Base-by-base conservation (phyloP, 352 stramenopile genomes). In the Phytophthora litchii region DNA sequence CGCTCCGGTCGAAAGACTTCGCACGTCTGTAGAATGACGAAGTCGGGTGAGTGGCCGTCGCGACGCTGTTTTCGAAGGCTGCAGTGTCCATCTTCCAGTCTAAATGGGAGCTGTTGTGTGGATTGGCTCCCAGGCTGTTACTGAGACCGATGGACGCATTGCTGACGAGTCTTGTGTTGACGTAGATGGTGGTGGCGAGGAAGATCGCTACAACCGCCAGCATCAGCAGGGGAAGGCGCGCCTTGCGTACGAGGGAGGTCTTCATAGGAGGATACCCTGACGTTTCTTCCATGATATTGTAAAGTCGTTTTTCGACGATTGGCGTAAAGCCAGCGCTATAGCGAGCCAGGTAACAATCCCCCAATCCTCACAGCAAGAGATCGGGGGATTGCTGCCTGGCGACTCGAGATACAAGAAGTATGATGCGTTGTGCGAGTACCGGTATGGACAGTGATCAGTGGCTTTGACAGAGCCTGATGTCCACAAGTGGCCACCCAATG, bases 71-170 rank as follows among this genome's bases (percentile, higher is more conserved):
- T 16, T 70, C 20, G 35, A 65, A 70, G 1, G 54, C 55, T 23
- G 54, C 34, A 29, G 19, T 58, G 46, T 68, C 52, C 53, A 63
- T 58, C 23, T 54, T 64, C 53, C 46, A 59, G 40, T 60, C 46
- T 13, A 56, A 16, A 31, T 60, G 49, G 3, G 61, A 60, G 13
- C 16, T 20, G 19, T 60, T 65, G 54, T 20, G 43, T 12, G 27
- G 11, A n/a, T 35, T 55, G 25, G 8, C n/a, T 9, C 44, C 54
- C 27, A 70, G 47, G 7, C 61, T 64, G 49, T 70, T 47, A 14
- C 48, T 60, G 9, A 47, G 41, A 31, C 55, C 54, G 36, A 65
- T 38, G 8, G 25, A 49, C 20, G 36, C 54, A 43, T 46, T 55
- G 31, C 13, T 57, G 27, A 50, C 47, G 27, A 70, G 54, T 41